Evolutionary conservation across 768 basidiomycete genomes (phyloP), one percentile per base, ranked within the genome.

Genomic region (Strobilomyces echinocephalus): DNA sequence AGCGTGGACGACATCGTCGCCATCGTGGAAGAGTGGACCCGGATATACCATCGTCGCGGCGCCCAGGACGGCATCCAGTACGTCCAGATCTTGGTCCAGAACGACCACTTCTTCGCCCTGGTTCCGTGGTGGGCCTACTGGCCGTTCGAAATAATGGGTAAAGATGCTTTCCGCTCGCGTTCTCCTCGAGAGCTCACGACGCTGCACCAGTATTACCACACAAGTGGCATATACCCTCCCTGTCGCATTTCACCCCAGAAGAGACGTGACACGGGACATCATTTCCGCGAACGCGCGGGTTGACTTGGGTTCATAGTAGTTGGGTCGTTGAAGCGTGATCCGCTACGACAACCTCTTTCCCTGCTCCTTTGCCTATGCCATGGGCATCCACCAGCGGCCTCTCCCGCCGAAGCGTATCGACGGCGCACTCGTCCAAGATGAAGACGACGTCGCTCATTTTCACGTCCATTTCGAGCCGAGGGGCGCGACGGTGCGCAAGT

Each of bases 111-210:
- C 81, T 76, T 88, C 3, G 91, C 86, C 0, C 64, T 95, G 2
- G 92, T 95, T 4, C 94, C 94, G 2, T 95, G 91, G 86, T 97
- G 94, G 94, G 94, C 93, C 7, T 81, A 82, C 31, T 97, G 93
- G 94, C 94, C 94, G 0, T 97, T 85, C 64, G 94, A 97, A 68
- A 76, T 86, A 16, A 71, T 95, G 61, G 66, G 88, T 87, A 30
- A 60, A 61, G 3, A 76, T 33, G 2, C 12, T 21, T 20, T 30
- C 20, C 8, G 33, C 45, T 34, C 8, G 33, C 8, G 2, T 38
- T 20, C 40, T 40, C 42, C 38, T 58, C 11, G 43, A 44, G 43
- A 14, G 40, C 60, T 54, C 11, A 46, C 43, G 5, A 24, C 42
- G 36, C 5, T 35, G 26, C 12, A 12, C 20, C 56, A 91, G 89